A percentile compares a stretch with the other conserved stretches of the same genome.
phyloP scores from a whole-genome alignment of 345 rosid species.

The Murraya paniculata region DNA sequence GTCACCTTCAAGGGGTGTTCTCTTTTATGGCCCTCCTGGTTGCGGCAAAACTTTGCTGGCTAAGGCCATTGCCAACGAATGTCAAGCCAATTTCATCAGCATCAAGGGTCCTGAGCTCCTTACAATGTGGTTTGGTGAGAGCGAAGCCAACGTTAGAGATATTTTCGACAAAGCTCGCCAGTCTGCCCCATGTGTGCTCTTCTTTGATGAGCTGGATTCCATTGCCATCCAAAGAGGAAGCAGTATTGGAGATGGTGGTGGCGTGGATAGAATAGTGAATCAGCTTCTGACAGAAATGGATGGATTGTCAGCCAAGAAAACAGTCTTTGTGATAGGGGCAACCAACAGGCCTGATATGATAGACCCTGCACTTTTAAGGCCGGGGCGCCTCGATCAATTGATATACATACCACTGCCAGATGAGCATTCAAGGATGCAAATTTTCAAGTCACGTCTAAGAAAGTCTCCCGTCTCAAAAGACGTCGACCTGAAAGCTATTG shows the following conservation, averaged over 20 bases:
- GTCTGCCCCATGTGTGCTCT: conserved; percentile 43
- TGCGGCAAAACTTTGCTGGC: conserved; percentile 43
- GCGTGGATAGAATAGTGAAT: conserved; percentile 41
- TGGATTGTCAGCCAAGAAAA: conserved; percentile 42
- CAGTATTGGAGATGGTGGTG: conserved; percentile 39
- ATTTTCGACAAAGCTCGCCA: conserved; percentile 32
- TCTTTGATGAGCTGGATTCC: conserved; percentile 46
- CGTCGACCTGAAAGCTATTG: conserved; percentile 30
- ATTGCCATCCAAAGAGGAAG: conserved; percentile 45
- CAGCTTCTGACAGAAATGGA: conserved; percentile 47
- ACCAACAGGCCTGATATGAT: conserved; percentile 42
- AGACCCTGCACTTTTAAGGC: conserved; percentile 38
- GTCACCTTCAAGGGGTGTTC: conserved; percentile 42
- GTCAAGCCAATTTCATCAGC: conserved; percentile 26
- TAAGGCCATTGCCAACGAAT: conserved; percentile 45
- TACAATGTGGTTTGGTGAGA: conserved; percentile 12
- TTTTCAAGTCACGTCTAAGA: conserved; percentile 35
- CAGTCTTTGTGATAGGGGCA: conserved; percentile 38
- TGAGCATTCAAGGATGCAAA: conserved; percentile 33
- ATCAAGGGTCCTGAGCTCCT: too few relatives aligned
- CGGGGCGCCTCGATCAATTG: conserved; percentile 43
- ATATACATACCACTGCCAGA: conserved; percentile 42
- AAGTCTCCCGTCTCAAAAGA: conserved; percentile 36
- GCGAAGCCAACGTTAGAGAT: conserved; percentile 40
- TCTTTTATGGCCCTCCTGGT: conserved; percentile 43